phyloP scores from a whole-genome alignment of 2,329 filamentous ascomycete species.

The Colletotrichum tofieldiae region DNA sequence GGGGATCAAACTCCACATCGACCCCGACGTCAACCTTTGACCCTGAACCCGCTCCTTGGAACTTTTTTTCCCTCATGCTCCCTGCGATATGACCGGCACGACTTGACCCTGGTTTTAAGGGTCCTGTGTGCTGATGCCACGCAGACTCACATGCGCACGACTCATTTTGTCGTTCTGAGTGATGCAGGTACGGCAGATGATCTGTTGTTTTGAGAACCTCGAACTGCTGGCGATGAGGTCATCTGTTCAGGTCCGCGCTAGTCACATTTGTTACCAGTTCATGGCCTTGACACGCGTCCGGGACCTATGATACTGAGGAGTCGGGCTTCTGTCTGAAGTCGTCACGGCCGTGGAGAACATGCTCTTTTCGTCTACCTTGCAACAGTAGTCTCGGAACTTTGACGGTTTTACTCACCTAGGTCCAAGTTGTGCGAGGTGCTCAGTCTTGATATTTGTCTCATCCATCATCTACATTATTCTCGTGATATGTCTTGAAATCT shows the following conservation, averaged over 20 bases:
- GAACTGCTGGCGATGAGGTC: background rate
- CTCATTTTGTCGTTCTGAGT: background rate
- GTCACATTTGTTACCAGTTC: background rate
- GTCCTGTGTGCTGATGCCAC: background rate
- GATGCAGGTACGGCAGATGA: background rate
- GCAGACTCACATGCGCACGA: slow-evolving; percentile 6
- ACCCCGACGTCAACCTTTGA: slow-evolving; percentile 10
- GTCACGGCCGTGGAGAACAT: no score
- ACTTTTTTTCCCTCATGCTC: background rate
- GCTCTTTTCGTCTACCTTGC: background rate
- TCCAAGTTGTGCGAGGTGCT: background rate
- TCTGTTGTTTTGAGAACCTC: background rate
- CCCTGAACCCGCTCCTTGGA: background rate
- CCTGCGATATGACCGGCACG: background rate
- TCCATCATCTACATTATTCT: background rate
- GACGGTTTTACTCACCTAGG: background rate
- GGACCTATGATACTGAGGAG: background rate
- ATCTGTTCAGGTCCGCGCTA: background rate
- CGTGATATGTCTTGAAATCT: background rate
- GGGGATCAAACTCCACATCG: slow-evolving; percentile 9
- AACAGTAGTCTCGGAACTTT: background rate
- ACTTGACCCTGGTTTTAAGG: background rate
- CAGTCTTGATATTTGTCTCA: background rate
- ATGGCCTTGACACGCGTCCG: background rate
- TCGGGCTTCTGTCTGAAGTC: background rate